phyloP scores from a whole-genome alignment of 306 rosid species.

The Glycine tomentella region DNA sequence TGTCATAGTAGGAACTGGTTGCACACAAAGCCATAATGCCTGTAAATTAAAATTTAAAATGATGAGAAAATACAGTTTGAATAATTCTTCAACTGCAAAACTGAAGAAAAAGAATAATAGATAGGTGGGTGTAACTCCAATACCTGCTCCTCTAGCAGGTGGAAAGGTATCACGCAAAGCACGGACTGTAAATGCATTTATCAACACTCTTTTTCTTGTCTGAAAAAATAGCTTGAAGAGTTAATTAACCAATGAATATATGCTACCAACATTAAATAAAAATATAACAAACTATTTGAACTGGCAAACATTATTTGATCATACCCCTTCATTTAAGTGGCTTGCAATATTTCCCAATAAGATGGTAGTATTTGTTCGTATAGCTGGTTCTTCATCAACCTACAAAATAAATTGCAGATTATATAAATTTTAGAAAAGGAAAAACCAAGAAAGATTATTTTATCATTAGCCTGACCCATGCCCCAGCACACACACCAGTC shows the following conservation, averaged over 20 bases:
- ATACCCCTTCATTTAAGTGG: constrained; percentile 93
- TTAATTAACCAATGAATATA: constrained; percentile 37
- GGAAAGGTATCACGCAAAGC: constrained; percentile 97
- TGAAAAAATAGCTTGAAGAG: constrained; percentile 56
- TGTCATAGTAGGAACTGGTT: constrained; percentile 91
- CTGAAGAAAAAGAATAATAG: constrained; percentile 28
- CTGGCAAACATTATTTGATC: constrained; percentile 45
- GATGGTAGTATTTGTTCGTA: constrained; percentile 96
- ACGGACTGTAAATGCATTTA: constrained; percentile 98
- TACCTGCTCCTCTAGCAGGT: constrained; percentile 99
- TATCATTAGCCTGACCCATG: not conserved
- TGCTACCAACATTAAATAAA: constrained; percentile 38
- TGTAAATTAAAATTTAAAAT: constrained; percentile 50
- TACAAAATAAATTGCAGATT: constrained; percentile 49
- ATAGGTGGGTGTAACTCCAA: constrained; percentile 32
- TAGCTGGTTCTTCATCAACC: constrained; percentile 99
- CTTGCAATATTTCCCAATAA: constrained; percentile 92
- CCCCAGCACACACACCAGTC: not conserved
- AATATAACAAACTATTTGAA: constrained; percentile 33
- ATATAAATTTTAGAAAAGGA: constrained; percentile 25
- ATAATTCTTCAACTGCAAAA: constrained; percentile 32
- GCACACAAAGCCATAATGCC: constrained; percentile 98
- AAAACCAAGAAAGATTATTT: not conserved
- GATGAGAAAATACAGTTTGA: constrained; percentile 27
- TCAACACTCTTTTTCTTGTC: constrained; percentile 97